Percentiles rank a stretch among this genome's conserved stretches.
Evolutionary conservation across 2,329 filamentous ascomycete genomes (phyloP).

Genomic region (Aspergillus fructus): DNA sequence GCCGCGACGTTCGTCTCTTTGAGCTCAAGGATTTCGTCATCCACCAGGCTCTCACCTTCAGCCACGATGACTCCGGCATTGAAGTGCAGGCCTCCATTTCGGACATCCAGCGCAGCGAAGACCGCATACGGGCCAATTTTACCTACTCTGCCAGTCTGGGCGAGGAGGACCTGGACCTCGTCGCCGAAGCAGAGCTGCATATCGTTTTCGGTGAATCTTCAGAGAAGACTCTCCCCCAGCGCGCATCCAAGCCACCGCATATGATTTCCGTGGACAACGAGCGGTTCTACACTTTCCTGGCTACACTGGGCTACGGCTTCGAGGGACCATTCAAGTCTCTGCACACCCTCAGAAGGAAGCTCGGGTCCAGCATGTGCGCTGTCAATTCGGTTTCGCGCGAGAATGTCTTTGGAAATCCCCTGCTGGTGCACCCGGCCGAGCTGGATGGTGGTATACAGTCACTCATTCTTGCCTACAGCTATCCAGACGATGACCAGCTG

Average conservation of each 20-base stretch:
- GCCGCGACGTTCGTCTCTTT: background rate
- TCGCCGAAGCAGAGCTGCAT: background rate
- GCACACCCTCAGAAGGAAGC: background rate
- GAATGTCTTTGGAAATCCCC: background rate
- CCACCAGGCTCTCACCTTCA: background rate
- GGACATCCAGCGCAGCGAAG: background rate
- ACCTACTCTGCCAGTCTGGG: background rate
- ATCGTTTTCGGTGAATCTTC: background rate
- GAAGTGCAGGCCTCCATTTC: background rate
- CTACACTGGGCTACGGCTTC: background rate
- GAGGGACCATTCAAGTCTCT: background rate
- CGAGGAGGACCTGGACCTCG: background rate
- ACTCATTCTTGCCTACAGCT: background rate
- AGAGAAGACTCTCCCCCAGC: background rate
- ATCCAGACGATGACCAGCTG: background rate
- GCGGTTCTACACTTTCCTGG: background rate
- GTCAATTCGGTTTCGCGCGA: background rate
- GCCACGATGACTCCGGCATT: background rate
- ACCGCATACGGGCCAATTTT: background rate
- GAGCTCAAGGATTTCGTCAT: background rate
- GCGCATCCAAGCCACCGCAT: background rate
- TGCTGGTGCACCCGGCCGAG: background rate
- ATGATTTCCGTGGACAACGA: background rate
- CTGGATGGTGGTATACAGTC: background rate
- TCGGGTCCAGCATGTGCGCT: background rate